Conservation (phyloP, 306 rosid genomes). For the Psophocarpus tetragonolobus region DNA sequence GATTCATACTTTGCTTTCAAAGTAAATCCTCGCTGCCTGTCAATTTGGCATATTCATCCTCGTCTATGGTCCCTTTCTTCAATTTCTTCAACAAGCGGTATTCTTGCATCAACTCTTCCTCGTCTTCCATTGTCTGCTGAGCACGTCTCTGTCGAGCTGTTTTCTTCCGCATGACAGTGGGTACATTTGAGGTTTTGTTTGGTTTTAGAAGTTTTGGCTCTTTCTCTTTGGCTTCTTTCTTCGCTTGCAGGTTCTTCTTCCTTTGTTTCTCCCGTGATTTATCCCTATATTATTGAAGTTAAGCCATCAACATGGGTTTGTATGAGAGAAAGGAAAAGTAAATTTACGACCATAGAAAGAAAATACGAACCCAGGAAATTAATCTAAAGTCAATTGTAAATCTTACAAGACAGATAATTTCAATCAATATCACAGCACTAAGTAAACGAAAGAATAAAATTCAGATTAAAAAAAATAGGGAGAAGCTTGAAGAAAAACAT, state of each 20-base stretch:
- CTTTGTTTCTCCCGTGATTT: slow-evolving; percentile 92
- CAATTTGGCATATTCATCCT: slow-evolving; percentile 70
- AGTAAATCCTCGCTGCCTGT: slow-evolving; percentile 86
- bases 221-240: slow-evolving; percentile 73
- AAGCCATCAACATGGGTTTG: slow-evolving; percentile 26
- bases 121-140: slow-evolving; percentile 77
- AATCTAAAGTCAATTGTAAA: background rate
- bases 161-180: slow-evolving; percentile 60
- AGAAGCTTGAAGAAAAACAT: slow-evolving; percentile 3
- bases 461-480: slow-evolving; percentile 6
- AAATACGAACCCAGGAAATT: background rate
- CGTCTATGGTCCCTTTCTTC: slow-evolving; percentile 78
- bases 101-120: slow-evolving; percentile 74
- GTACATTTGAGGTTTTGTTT: slow-evolving; percentile 43
- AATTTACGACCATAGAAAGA: background rate
- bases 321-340: background rate
- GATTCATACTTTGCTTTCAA: slow-evolving; percentile 33
- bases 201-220: slow-evolving; percentile 55
- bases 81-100: slow-evolving; percentile 85
- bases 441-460: background rate
- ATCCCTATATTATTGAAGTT: slow-evolving; percentile 55
- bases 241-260: slow-evolving; percentile 67
- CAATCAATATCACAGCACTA: background rate
- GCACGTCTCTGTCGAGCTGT: slow-evolving; percentile 92
- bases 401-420: background rate